These are phyloP conservation scores for Sordariomycetes sp. DNA, from an alignment of 2,329 filamentous ascomycete species.

Conservation along the genomic window DNA sequence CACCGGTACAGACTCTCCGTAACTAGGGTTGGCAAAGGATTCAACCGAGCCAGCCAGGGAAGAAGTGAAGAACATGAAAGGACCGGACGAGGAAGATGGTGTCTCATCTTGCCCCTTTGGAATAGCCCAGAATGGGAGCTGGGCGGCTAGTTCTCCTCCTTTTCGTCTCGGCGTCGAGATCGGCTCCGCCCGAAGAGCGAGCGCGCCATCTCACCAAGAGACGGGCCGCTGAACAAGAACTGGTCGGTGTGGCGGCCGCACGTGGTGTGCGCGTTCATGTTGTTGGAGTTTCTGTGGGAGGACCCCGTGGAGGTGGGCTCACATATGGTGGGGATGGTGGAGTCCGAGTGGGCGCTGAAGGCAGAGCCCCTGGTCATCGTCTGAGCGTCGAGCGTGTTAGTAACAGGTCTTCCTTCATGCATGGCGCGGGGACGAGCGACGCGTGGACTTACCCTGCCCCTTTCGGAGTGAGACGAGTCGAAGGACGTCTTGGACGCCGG, in stretches of 20 bases:
- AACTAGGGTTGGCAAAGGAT: background rate
- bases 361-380: background rate
- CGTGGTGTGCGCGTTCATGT: conserved; percentile 38
- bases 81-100: background rate
- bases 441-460: conserved; percentile 1
- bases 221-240: conserved; percentile 39
- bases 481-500: background rate
- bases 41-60: background rate
- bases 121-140: background rate
- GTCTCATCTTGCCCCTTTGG: background rate
- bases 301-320: background rate
- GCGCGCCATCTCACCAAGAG: conserved; percentile 30
- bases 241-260: conserved; percentile 45
- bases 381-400: background rate
- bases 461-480: conserved; percentile 1
- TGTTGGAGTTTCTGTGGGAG: background rate
- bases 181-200: conserved; percentile 18
- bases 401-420: background rate
- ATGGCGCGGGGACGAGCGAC: too few species aligned
- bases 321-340: background rate
- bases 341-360: background rate
- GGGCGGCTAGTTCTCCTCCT: background rate
- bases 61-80: background rate
- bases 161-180: background rate
- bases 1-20: background rate